Evolutionary conservation across 352 stramenopile species (phyloP), one percentile per base, ranked within the genome.

Genomic region (Globisporangium alternatum): DNA sequence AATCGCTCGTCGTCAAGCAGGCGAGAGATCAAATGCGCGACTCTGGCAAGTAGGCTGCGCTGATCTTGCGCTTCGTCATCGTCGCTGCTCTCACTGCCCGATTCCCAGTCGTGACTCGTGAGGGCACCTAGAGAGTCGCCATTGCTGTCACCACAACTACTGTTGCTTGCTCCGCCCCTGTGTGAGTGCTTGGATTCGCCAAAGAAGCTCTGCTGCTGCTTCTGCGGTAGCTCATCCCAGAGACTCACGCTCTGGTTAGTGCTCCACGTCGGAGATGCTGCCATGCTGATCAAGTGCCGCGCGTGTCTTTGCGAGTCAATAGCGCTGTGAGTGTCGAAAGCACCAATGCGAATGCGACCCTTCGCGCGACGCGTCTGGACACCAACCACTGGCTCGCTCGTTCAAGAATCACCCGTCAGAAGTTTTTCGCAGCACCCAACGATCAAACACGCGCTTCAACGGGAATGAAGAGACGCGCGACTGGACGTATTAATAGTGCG

Each of bases 1-100:
- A 56, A 35, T 12, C 52, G 37, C 17, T 62, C 48, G 48, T 63
- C 43, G 28, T 51, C 30, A 6, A 67, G 43, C 41, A 57, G 56
- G 8, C 31, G 63, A n/a, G 75, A 21, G 17, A 82, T 17, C 33
- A 77, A 60, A 59, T 73, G 60, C 3, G 72, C 60, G 30, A 84
- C 74, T 33, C 70, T 65, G 13, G 68, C 69, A 5, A 79, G 43
- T 53, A 82, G 55, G 5, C 9, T 25, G 10, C 30, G 31, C 43
- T 39, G 63, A 10, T 67, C 56, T 0, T 64, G 48, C 17, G 15
- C 53, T 12, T 59, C 48, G 22, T 64, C 19, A 3, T n/a, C 22
- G 45, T 61, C 51, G 22, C 58, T 59, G 39, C 43, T 41, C 44
- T 33, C 45, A 10, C 30, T 57, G 19, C 52, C 52, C 13, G 35